Evolutionary conservation across 1,284 basidiomycete genomes (phyloP), one percentile per base, ranked within the genome.

Genomic region (Ustilago trichophora): DNA sequence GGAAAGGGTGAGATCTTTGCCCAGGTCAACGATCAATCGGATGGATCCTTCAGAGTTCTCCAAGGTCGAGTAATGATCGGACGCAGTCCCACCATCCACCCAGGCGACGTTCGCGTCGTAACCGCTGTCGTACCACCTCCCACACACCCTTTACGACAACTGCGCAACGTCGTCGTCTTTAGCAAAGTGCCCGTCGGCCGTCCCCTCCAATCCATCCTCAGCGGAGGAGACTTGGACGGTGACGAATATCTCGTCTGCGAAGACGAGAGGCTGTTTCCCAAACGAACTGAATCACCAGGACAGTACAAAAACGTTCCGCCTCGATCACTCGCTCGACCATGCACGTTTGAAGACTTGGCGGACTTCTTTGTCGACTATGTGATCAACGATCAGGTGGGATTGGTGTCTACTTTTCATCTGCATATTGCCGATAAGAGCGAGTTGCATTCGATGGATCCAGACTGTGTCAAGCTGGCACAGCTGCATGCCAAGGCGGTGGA

Each of bases 351-450:
- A 15, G 91, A 89, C 80, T 87, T 90, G 2, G 87, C 87, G 2
- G 86, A 90, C 41, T 91, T 91, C 73, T 86, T 91, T 13, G 84
- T 88, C 46, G 87, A 90, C 54, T 90, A 43, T 21, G 37, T 60
- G 8, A 87, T 84, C 68, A 88, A 85, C 45, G 88, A 90, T 73
- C 52, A 76, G 85, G 25, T 79, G 88, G 76, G 36, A 87, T 88
- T n/a, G 85, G 87, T 74, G 4, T 65, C 71, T 18, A 48, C 62
- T 1, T 84, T 88, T 41, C 87, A 91, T 68, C 84, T 93, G 13
- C 85, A 87, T 32, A 87, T 90, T 29, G 87, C 89, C 0, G 91
- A 93, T 74, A 86, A 87, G 69, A 87, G 85, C 33, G 60, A 65
- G 0, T 31, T 83, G 25, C 86, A 86, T 11, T 87, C 89, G 29